These are phyloP conservation scores for Adansonia digitata DNA, from an alignment of 345 rosid species.

Conservation along the genomic window DNA sequence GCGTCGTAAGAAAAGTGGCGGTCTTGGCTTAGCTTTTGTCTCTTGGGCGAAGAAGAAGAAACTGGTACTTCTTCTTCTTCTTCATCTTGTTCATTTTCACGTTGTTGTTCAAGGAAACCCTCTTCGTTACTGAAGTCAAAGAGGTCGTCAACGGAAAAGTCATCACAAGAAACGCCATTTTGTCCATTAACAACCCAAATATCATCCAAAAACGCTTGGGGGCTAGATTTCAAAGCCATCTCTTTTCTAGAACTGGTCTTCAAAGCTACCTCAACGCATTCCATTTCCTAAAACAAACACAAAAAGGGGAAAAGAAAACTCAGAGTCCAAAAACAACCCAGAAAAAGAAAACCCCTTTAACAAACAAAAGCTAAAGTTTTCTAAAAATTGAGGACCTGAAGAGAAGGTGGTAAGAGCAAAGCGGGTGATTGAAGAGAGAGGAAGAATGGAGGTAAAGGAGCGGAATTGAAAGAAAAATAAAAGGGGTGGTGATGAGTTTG, in stretches of 20 bases:
- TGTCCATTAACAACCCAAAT: constrained; percentile 28
- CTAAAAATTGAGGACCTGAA: constrained; percentile 22
- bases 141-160: constrained; percentile 67
- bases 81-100: constrained; percentile 11
- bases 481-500: constrained; percentile 45
- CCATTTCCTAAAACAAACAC: constrained; percentile 37
- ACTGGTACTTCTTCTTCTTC: constrained; percentile 14
- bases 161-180: constrained; percentile 46
- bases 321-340: background rate
- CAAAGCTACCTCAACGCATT: constrained; percentile 60
- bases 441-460: constrained; percentile 20
- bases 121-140: constrained; percentile 76
- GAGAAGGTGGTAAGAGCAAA: constrained; percentile 7
- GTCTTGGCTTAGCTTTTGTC: constrained; percentile 15
- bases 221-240: constrained; percentile 39
- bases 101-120: constrained; percentile 34
- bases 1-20: constrained; percentile 12
- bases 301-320: background rate
- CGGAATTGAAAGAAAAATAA: constrained; percentile 23
- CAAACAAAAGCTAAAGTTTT: background rate
- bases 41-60: constrained; percentile 17
- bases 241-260: constrained; percentile 59
- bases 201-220: constrained; percentile 35
- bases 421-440: constrained; percentile 18
- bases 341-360: constrained; percentile 6